Evolutionary conservation across 192 early-diverging fungal species (phyloP).

Genomic region (Backusella westeae): DNA sequence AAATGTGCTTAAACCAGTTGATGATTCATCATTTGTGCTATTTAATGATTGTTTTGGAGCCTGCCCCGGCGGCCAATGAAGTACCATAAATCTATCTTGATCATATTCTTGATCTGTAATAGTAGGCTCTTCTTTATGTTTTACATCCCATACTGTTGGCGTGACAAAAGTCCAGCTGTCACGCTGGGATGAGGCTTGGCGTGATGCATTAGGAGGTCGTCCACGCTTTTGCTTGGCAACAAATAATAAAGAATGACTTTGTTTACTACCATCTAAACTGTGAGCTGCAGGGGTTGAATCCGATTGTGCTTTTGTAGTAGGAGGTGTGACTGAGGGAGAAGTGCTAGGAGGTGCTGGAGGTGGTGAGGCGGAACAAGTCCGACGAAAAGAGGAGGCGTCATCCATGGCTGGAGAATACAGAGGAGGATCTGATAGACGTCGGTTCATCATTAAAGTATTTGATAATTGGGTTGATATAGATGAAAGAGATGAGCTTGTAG

Average conservation of each 20-base stretch:
- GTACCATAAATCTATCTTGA: constrained; percentile 4
- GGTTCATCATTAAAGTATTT: background rate
- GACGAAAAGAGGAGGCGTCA: background rate
- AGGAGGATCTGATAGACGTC: constrained; percentile 11
- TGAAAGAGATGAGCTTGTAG: constrained; percentile 6
- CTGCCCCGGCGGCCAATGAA: constrained; percentile 6
- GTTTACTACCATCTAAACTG: constrained; percentile 3
- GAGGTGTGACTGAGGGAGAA: background rate
- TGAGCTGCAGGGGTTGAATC: constrained; percentile 4
- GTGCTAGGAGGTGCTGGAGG: background rate
- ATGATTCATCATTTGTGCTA: background rate
- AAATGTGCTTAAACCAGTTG: constrained; percentile 24
- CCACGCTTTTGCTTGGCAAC: constrained; percentile 26
- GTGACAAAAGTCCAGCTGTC: constrained; percentile 33
- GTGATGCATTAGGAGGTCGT: constrained; percentile 23
- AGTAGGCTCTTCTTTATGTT: background rate
- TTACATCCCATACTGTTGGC: constrained; percentile 38
- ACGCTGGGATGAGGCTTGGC: background rate
- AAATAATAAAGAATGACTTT: background rate
- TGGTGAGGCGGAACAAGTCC: constrained; percentile 4
- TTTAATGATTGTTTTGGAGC: constrained; percentile 1
- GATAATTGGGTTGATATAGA: background rate
- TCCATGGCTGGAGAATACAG: background rate
- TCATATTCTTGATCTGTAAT: background rate
- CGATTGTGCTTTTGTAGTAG: constrained; percentile 4